Evolutionary conservation across 2,329 filamentous ascomycete genomes (phyloP), one percentile per base, ranked within the genome.

Genomic region (Aspergillus quadrilineatus): DNA sequence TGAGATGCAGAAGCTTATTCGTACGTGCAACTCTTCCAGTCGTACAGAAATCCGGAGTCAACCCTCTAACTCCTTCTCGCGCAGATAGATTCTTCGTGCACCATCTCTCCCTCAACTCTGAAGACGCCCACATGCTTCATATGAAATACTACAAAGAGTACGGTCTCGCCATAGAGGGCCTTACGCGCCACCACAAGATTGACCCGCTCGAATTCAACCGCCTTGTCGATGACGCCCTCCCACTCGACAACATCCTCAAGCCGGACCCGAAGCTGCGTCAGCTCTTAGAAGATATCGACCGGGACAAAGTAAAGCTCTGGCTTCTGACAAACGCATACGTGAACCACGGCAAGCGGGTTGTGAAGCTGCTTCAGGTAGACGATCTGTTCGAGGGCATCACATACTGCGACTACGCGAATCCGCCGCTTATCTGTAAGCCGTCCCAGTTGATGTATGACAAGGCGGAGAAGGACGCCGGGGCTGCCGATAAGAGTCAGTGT

Each of bases 321-420:
- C 85, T 99, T 1, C 88, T 99, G 67, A 99, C 95, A 1, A 99
- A 99, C 69, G 94, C 95, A 22, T 97, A 99, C 68, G 79, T 95
- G 62, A 97, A 82, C 34, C 94, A 99, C 68, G 94, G 86, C 32
- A 87, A 85, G 68, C 79, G 92, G 42, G 94, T 99, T 0, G 85
- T 97, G 10, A 85, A 82, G 58, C 78, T 99, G 17, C 80, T 99
- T 1, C 87, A 84, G 2, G 80, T 99, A 26, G 92, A 95, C 1
- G 90, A 96, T 70, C 77, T 93, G 28, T 99, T 99, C 69, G 93
- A 97, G 61, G 94, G 94, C 6, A 85, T 97, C 59, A 99, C 94
- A 0, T 99, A 86, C 73, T 99, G 95, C 70, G 90, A 99, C 74
- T 99, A 99, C 74, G 82, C 79, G 9, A 76, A 82, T 14, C 78